Evolutionary conservation across 768 basidiomycete species (phyloP).

Genomic region (Lactarius tabidus): DNA sequence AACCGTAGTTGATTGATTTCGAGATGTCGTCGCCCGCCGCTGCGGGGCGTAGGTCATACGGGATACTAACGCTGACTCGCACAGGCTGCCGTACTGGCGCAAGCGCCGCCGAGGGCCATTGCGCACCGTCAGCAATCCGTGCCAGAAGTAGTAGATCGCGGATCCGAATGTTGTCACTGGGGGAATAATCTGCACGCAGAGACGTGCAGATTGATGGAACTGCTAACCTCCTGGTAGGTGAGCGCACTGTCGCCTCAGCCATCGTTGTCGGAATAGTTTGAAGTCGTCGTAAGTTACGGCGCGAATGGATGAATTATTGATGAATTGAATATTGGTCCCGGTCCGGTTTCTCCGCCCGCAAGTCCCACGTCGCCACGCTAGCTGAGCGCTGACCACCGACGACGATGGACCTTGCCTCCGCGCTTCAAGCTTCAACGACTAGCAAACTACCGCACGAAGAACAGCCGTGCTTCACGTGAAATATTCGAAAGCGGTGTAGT

Average conservation of each 20-base stretch:
- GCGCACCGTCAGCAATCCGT: conserved; percentile 40
- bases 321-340: background rate
- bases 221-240: conserved; percentile 6
- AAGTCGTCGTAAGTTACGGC: background rate
- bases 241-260: background rate
- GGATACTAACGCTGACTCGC: conserved; percentile 47
- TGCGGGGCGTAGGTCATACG: conserved; percentile 46
- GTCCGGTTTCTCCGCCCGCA: conserved; percentile 3
- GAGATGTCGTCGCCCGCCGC: conserved; percentile 51
- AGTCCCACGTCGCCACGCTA: too few relatives aligned
- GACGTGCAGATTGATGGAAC: background rate
- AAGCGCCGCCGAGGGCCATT: conserved; percentile 40
- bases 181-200: background rate
- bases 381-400: too few relatives aligned
- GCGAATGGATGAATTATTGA: too few relatives aligned
- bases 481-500: conserved; percentile 34
- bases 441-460: conserved; percentile 34
- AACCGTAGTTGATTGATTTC: conserved; percentile 63
- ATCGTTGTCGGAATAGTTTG: background rate
- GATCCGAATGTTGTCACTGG: conserved; percentile 41
- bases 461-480: conserved; percentile 33
- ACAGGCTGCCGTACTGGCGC: conserved; percentile 48
- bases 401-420: conserved; percentile 32
- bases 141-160: conserved; percentile 45
- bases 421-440: conserved; percentile 36